A percentile compares a stretch with the other conserved stretches of the same genome.
phyloP scores from a whole-genome alignment of 352 stramenopile species.

The Pythium brachiatum region DNA sequence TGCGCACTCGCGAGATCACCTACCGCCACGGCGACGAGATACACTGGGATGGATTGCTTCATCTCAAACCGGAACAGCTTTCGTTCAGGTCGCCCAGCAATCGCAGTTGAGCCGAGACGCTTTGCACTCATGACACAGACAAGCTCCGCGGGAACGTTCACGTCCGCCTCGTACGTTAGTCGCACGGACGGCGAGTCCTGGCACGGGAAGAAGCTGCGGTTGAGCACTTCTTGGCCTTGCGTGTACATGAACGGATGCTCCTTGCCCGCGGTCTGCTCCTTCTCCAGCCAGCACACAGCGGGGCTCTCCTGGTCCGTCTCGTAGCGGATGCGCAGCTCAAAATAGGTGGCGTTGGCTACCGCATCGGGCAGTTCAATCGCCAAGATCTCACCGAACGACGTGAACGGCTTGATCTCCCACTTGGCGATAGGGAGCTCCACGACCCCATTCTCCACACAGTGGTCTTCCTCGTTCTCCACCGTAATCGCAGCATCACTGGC shows the following conservation, averaged over 20 bases:
- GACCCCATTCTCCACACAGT: slow-evolving; percentile 7
- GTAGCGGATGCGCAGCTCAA: slow-evolving; percentile 57
- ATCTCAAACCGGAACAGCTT: slow-evolving; percentile 70
- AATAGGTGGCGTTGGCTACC: slow-evolving; percentile 22
- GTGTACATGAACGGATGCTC: slow-evolving; percentile 80
- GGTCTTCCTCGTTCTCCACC: not conserved
- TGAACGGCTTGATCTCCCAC: slow-evolving; percentile 61
- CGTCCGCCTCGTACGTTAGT: slow-evolving; percentile 92
- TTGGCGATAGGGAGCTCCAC: slow-evolving; percentile 8
- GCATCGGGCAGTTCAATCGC: slow-evolving; percentile 38
- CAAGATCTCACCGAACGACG: slow-evolving; percentile 56
- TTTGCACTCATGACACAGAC: slow-evolving; percentile 89
- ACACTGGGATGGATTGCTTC: slow-evolving; percentile 81
- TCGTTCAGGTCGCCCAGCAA: slow-evolving; percentile 11
- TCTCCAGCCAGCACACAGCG: slow-evolving; percentile 79
- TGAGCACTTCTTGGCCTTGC: slow-evolving; percentile 84
- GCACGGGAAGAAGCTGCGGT: slow-evolving; percentile 82
- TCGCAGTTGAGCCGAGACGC: slow-evolving; percentile 27
- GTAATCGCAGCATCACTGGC: not conserved
- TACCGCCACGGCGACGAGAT: slow-evolving; percentile 81
- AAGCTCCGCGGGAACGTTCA: slow-evolving; percentile 90
- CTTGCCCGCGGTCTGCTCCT: slow-evolving; percentile 82
- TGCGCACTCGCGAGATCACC: slow-evolving; percentile 67
- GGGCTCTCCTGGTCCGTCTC: slow-evolving; percentile 60
- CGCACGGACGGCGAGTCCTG: slow-evolving; percentile 95